Percentiles rank a stretch among this genome's conserved stretches.
phyloP scores from a whole-genome alignment of 2,329 filamentous ascomycete genomes.

The Sporothrix phasma region DNA sequence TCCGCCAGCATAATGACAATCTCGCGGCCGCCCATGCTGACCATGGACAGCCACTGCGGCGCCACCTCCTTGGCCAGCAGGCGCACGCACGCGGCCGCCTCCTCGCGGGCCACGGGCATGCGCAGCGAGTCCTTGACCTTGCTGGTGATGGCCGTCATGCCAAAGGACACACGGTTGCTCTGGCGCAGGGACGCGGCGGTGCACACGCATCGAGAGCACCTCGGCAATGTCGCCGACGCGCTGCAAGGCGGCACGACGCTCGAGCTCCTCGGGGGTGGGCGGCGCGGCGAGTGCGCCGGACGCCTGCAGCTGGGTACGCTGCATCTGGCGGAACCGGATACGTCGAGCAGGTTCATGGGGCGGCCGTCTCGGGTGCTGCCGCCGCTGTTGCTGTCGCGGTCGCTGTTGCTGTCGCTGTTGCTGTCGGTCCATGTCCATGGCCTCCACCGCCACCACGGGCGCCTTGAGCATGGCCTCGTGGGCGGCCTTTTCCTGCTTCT shows the following conservation, averaged over 20 bases:
- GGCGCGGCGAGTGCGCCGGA: slow-evolving; percentile 34
- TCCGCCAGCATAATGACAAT: slow-evolving; percentile 46
- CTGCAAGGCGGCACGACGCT: slow-evolving; percentile 55
- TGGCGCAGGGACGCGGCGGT: slow-evolving; percentile 40
- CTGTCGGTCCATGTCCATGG: slow-evolving; percentile 13
- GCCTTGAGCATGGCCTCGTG: slow-evolving; percentile 30
- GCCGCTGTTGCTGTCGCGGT: background rate
- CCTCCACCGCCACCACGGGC: background rate
- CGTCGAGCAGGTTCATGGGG: slow-evolving; percentile 62
- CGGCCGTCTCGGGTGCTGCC: background rate
- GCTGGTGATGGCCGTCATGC: slow-evolving; percentile 51
- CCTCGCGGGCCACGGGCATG: slow-evolving; percentile 43
- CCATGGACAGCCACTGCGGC: slow-evolving; percentile 45
- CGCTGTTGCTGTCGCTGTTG: background rate
- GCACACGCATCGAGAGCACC: slow-evolving; percentile 56
- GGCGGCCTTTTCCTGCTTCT: slow-evolving; percentile 37
- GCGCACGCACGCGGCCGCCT: slow-evolving; percentile 40
- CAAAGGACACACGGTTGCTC: slow-evolving; percentile 52
- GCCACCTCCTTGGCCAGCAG: slow-evolving; percentile 45
- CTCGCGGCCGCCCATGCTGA: slow-evolving; percentile 43
- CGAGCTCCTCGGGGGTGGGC: slow-evolving; percentile 38
- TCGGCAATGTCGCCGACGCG: slow-evolving; percentile 58
- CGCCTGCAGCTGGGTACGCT: slow-evolving; percentile 33
- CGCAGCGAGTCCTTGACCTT: slow-evolving; percentile 59
- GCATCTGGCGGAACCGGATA: slow-evolving; percentile 59